These are phyloP conservation scores for Grigorovia transvaalensis DNA, from an alignment of 805 yeast genomes.

Conservation along the genomic window DNA sequence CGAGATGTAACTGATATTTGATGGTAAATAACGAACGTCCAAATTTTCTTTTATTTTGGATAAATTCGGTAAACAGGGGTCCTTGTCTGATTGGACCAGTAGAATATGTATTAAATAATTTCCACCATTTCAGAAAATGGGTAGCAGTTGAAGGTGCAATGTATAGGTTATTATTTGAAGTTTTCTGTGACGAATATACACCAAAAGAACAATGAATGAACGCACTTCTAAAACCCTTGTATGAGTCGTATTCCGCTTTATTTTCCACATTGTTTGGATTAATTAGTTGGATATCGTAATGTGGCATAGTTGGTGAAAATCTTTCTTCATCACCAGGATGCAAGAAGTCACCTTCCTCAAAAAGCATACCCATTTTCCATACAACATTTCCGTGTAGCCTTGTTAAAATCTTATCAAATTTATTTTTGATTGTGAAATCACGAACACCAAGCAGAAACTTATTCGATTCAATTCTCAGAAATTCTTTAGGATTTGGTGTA, in stretches of 20 bases:
- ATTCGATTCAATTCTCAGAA: slow-evolving; percentile 44
- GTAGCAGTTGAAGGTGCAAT: slow-evolving; percentile 57
- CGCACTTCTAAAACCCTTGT: slow-evolving; percentile 48
- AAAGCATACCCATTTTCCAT: slow-evolving; percentile 70
- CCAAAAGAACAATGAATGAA: slow-evolving; percentile 48
- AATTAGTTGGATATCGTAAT: slow-evolving; percentile 50
- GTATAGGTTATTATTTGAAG: slow-evolving; percentile 55
- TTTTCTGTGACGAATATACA: slow-evolving; percentile 26
- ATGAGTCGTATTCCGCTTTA: slow-evolving; percentile 44
- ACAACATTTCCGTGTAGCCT: slow-evolving; percentile 54
- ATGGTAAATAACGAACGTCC: slow-evolving; percentile 62
- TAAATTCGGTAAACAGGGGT: slow-evolving; percentile 43
- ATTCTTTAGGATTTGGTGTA: slow-evolving; percentile 37
- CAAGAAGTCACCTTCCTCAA: slow-evolving; percentile 48
- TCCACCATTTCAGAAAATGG: slow-evolving; percentile 79
- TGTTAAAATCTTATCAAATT: slow-evolving; percentile 41
- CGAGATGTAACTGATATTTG: slow-evolving; percentile 58
- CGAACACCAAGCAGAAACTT: slow-evolving; percentile 51
- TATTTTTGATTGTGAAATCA: slow-evolving; percentile 22
- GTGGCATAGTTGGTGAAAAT: slow-evolving; percentile 42
- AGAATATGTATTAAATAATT: slow-evolving; percentile 59
- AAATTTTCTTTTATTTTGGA: slow-evolving; percentile 43
- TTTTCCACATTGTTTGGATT: slow-evolving; percentile 42
- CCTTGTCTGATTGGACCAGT: slow-evolving; percentile 74
- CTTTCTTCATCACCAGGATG: slow-evolving; percentile 34